Evolutionary conservation across 805 yeast genomes (phyloP).

Genomic region (Clavispora asparagi): DNA sequence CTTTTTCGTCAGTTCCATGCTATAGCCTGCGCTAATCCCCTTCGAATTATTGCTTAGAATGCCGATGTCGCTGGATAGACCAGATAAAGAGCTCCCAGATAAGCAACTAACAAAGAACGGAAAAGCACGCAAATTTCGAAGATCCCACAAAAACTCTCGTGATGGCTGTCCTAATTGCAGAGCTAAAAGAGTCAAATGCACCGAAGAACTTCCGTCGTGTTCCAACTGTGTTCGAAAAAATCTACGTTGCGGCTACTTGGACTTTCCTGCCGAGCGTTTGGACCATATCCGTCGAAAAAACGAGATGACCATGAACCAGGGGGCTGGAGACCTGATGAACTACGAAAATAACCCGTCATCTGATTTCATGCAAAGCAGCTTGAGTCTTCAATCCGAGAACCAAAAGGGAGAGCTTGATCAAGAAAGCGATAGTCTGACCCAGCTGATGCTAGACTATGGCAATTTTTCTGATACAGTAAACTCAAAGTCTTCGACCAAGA

Average conservation of each 20-base stretch:
- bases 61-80: not conserved
- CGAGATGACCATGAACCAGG: slow-evolving; percentile 13
- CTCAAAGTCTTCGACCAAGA: too few species aligned
- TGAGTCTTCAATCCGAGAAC: not conserved
- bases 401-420: not conserved
- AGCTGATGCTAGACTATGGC: too few species aligned
- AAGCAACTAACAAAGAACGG: not conserved
- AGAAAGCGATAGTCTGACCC: not conserved
- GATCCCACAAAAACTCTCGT: slow-evolving; percentile 20
- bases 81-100: not conserved
- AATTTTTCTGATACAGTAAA: too few species aligned
- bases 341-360: not conserved
- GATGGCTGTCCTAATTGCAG: slow-evolving; percentile 42
- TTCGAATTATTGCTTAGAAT: not conserved
- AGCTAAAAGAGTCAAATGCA: slow-evolving; percentile 37
- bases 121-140: not conserved
- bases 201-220: slow-evolving; percentile 40
- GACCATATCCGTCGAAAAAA: slow-evolving; percentile 32
- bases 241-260: slow-evolving; percentile 37
- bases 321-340: too few species aligned
- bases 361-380: not conserved
- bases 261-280: slow-evolving; percentile 34
- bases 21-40: not conserved
- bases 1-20: not conserved
- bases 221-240: slow-evolving; percentile 33